These are phyloP conservation scores for Hanseniaspora thailandica DNA, from an alignment of 805 yeast species.

Conservation along the genomic window DNA sequence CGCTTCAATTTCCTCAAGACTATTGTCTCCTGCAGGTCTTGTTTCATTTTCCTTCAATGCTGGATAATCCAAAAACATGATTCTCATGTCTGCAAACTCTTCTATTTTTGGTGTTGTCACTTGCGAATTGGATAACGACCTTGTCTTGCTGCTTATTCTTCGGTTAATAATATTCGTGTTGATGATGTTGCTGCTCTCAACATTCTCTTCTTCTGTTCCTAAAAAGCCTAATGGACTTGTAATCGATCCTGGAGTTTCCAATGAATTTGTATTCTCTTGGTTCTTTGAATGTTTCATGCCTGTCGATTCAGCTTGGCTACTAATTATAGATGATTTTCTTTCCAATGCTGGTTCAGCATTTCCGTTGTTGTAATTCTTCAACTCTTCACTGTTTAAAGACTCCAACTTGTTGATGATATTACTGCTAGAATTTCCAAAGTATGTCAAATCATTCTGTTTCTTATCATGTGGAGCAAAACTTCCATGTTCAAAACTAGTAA, in stretches of 20 bases:
- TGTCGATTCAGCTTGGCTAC: background rate
- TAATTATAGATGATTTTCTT: background rate
- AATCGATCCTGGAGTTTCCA: background rate
- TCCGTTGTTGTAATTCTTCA: background rate
- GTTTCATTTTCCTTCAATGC: slow-evolving; percentile 12
- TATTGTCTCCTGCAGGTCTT: too few species aligned
- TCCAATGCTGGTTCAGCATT: background rate
- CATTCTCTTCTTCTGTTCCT: slow-evolving; percentile 9
- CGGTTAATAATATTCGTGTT: slow-evolving; percentile 11
- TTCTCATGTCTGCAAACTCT: slow-evolving; percentile 15
- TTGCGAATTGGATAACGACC: slow-evolving; percentile 4
- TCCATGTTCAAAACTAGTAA: background rate
- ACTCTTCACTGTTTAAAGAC: slow-evolving; percentile 3
- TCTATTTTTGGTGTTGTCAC: slow-evolving; percentile 14
- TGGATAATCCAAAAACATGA: slow-evolving; percentile 9
- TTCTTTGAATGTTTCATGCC: background rate
- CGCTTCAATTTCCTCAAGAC: background rate
- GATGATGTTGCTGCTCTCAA: slow-evolving; percentile 9
- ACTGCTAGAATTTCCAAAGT: background rate
- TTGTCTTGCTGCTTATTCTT: background rate
- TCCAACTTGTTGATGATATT: slow-evolving; percentile 2
- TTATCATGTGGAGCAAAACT: background rate
- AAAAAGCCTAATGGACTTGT: background rate
- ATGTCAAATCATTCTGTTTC: background rate
- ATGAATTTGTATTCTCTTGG: background rate